phyloP scores from a whole-genome alignment of 2,329 filamentous ascomycete genomes.

The Lachnellula hyalina region DNA sequence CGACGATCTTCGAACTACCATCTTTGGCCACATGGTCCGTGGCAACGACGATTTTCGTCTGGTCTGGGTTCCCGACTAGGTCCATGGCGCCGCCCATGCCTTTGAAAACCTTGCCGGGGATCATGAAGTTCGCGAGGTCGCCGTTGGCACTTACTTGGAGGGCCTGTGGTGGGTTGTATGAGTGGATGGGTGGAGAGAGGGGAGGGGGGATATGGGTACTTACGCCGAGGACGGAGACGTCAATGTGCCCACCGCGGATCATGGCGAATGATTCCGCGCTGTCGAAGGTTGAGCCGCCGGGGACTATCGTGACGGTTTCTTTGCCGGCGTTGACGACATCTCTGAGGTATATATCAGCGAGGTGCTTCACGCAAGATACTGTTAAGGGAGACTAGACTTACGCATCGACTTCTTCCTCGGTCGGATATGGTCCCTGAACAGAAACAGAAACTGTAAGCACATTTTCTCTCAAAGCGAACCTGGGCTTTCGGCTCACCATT shows the following conservation, averaged over 20 bases:
- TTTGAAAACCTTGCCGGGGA: constrained; percentile 82
- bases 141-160: constrained; percentile 69
- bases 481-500: constrained; percentile 40
- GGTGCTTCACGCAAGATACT: neutral
- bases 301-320: constrained; percentile 75
- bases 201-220: neutral
- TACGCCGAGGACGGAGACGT: constrained; percentile 73
- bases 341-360: constrained; percentile 24
- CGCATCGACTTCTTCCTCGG: constrained; percentile 64
- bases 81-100: constrained; percentile 82
- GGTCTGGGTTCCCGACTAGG: constrained; percentile 63
- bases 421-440: constrained; percentile 62
- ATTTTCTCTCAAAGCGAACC: too few species aligned
- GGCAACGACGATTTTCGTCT: constrained; percentile 67
- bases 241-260: constrained; percentile 80
- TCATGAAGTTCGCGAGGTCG: constrained; percentile 86
- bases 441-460: neutral
- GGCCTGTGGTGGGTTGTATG: neutral
- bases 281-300: constrained; percentile 73
- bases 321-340: constrained; percentile 86
- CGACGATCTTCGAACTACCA: constrained; percentile 60
- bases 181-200: neutral
- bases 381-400: constrained; percentile 30
- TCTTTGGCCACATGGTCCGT: constrained; percentile 67
- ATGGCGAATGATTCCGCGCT: constrained; percentile 79